These are phyloP conservation scores for Helotiales sp. DNA, from an alignment of 2,329 filamentous ascomycete genomes.

Conservation along the genomic window DNA sequence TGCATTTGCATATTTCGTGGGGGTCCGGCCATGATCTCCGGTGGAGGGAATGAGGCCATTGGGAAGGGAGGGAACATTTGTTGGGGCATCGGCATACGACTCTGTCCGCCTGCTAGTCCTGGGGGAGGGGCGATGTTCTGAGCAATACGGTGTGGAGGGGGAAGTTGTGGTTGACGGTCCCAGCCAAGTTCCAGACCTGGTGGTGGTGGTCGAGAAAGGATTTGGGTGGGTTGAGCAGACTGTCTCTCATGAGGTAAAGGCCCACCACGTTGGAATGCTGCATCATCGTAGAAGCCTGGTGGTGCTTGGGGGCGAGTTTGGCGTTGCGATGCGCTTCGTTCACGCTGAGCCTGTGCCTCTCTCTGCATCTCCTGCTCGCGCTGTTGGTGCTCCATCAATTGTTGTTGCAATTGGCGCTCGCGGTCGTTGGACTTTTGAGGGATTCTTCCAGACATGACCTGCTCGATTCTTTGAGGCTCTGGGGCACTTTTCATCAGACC, in stretches of 20 bases:
- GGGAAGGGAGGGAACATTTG: slow-evolving; percentile 64
- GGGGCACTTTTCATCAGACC: slow-evolving; percentile 70
- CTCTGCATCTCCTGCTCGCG: slow-evolving; percentile 34
- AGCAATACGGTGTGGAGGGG: slow-evolving; percentile 20
- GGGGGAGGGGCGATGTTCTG: slow-evolving; percentile 63
- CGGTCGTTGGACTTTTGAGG: slow-evolving; percentile 31
- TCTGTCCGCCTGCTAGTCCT: slow-evolving; percentile 47
- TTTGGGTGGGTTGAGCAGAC: slow-evolving; percentile 57
- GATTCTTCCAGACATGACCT: slow-evolving; percentile 50
- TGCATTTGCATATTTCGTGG: slow-evolving; percentile 45
- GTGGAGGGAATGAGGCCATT: slow-evolving; percentile 46
- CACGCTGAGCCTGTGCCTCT: slow-evolving; percentile 29
- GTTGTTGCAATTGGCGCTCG: slow-evolving; percentile 46
- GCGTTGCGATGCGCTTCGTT: slow-evolving; percentile 37
- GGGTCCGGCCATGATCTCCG: slow-evolving; percentile 44
- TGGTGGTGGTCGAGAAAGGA: slow-evolving; percentile 61
- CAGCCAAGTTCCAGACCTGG: slow-evolving; percentile 59
- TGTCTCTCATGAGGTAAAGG: slow-evolving; percentile 30
- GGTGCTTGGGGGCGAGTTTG: slow-evolving; percentile 38
- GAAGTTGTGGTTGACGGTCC: slow-evolving; percentile 31
- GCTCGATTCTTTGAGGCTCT: slow-evolving; percentile 53
- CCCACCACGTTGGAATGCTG: slow-evolving; percentile 28
- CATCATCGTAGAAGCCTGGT: slow-evolving; percentile 35
- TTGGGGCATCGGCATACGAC: slow-evolving; percentile 49
- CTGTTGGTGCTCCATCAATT: slow-evolving; percentile 45